Conservation (phyloP, 148 eudicot genomes). For the Persicaria maculosa region DNA sequence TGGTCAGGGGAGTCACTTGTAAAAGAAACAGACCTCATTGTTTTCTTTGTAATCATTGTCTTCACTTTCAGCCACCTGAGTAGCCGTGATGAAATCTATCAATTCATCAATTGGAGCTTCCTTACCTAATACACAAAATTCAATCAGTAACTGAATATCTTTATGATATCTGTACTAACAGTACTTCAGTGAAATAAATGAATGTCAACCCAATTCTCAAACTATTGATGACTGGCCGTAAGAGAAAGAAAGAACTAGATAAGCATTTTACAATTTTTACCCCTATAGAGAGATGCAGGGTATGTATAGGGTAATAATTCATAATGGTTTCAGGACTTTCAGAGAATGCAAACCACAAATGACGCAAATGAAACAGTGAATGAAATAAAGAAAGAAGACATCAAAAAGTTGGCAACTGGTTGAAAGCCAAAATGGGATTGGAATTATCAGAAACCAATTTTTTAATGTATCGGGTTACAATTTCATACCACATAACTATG, state of each 20-base stretch:
- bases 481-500: too few species aligned
- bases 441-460: too few species aligned
- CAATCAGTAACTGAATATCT: not conserved
- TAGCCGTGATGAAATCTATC: slow-evolving; percentile 83
- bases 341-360: too few species aligned
- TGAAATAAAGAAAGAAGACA: too few species aligned
- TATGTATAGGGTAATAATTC: too few species aligned
- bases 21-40: slow-evolving; percentile 37
- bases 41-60: slow-evolving; percentile 28
- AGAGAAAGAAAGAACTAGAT: not conserved
- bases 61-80: slow-evolving; percentile 66
- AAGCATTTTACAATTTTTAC: not conserved
- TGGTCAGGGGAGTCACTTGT: not conserved
- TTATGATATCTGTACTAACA: not conserved
- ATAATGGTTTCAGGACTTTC: too few species aligned
- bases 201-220: not conserved
- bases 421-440: too few species aligned
- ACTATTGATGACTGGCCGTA: not conserved
- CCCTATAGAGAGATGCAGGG: not conserved
- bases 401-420: too few species aligned
- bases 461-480: too few species aligned
- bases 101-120: slow-evolving; percentile 60
- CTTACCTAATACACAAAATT: slow-evolving; percentile 44
- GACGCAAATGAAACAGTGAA: too few species aligned
- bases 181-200: not conserved